phyloP scores from a whole-genome alignment of 495 filamentous ascomycete species.

The Xylaria flabelliformis region DNA sequence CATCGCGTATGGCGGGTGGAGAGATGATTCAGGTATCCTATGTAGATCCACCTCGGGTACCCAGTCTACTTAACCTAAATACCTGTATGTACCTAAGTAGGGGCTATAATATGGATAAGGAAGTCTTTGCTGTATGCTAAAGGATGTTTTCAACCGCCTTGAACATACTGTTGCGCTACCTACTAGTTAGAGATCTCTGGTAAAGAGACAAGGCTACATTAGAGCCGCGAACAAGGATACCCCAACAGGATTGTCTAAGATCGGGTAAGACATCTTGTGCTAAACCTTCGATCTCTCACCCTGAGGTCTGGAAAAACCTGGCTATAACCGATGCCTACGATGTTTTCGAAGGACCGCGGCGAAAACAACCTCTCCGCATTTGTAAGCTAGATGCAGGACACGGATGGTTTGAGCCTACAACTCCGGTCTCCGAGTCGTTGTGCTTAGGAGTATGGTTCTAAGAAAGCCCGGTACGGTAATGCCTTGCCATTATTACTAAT shows the following conservation, averaged over 20 bases:
- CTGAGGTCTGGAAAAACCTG: background rate
- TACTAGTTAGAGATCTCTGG: background rate
- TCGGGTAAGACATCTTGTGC: background rate
- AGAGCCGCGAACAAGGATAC: conserved; percentile 8
- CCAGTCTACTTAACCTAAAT: background rate
- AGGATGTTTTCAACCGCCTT: background rate
- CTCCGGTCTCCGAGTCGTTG: conserved; percentile 12
- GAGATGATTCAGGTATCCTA: background rate
- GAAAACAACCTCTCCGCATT: conserved; percentile 13
- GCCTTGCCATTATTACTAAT: background rate
- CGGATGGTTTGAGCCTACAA: conserved; percentile 6
- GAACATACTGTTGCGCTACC: background rate
- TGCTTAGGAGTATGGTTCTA: background rate
- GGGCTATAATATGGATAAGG: too few species aligned
- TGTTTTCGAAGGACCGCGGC: background rate
- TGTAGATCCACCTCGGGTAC: background rate
- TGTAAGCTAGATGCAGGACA: conserved; percentile 16
- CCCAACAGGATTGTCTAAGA: background rate
- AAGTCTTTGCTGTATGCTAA: background rate
- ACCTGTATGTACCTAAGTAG: background rate
- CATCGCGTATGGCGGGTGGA: background rate
- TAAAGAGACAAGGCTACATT: background rate
- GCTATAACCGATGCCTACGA: background rate
- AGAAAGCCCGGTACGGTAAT: background rate
- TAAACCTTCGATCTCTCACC: background rate